Evolutionary conservation across 1,284 basidiomycete genomes (phyloP).

Genomic region (Cryptococcus sp.): DNA sequence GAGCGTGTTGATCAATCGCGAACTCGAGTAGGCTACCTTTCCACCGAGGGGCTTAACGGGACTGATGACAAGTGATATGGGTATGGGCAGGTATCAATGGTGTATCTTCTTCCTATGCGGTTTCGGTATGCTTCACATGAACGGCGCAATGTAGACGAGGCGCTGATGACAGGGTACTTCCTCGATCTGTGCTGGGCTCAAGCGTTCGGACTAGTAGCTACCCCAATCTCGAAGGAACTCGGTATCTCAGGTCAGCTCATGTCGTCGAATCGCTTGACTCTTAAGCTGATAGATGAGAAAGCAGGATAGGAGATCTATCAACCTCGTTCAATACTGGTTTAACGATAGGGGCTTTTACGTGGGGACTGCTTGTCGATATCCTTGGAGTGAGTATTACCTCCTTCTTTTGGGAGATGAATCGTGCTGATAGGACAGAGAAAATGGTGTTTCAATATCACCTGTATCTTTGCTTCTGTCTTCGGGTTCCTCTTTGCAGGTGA

Average conservation of each 20-base stretch:
- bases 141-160: not conserved
- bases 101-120: conserved; percentile 25
- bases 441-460: conserved; percentile 68
- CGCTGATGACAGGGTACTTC: conserved; percentile 22
- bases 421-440: conserved; percentile 35
- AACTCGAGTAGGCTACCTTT: conserved; percentile 18
- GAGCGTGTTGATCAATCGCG: conserved; percentile 20
- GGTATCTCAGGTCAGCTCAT: conserved; percentile 8
- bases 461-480: conserved; percentile 66
- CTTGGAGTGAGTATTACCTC: conserved; percentile 19
- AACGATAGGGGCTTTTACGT: conserved; percentile 50
- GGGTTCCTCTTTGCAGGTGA: conserved; percentile 39
- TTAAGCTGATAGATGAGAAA: conserved; percentile 42
- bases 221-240: conserved; percentile 15
- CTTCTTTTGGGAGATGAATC: not conserved
- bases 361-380: conserved; percentile 46
- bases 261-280: not conserved
- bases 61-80: conserved; percentile 15
- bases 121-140: conserved; percentile 13
- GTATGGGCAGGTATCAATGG: conserved; percentile 29
- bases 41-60: too few species aligned
- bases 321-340: conserved; percentile 59
- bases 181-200: conserved; percentile 38
- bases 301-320: conserved; percentile 60
- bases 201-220: conserved; percentile 26